Conservation (phyloP, 73 alveolate species). For the Stentor coeruleus region DNA sequence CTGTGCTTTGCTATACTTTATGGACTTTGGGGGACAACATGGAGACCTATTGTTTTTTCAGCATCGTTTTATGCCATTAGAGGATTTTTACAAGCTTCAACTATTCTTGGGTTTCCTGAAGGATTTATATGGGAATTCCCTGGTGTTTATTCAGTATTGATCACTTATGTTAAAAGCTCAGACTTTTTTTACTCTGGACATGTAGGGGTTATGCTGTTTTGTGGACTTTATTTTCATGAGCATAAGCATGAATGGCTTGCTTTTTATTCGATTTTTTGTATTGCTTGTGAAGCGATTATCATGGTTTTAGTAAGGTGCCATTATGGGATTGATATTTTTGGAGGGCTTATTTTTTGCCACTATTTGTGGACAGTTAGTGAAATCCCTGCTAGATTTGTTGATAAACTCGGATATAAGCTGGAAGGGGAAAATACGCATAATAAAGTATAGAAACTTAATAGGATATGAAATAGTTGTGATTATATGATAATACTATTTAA, state of each 20-base stretch:
- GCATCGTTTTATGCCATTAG: constrained; percentile 9
- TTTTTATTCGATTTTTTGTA: not conserved
- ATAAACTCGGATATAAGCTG: not conserved
- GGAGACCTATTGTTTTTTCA: not conserved
- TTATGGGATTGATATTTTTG: constrained; percentile 34
- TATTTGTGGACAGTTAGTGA: constrained; percentile 40
- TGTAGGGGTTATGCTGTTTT: constrained; percentile 21
- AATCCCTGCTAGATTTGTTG: constrained; percentile 29
- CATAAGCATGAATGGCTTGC: not conserved
- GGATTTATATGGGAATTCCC: constrained; percentile 51
- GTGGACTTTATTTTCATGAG: not conserved
- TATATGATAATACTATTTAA: no score
- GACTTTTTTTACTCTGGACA: constrained; percentile 45
- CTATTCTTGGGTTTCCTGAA: constrained; percentile 39
- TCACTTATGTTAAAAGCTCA: constrained; percentile 31
- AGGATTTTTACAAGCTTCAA: not conserved
- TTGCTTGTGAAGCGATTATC: constrained; percentile 13
- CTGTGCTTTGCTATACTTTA: not conserved
- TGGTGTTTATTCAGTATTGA: constrained; percentile 39
- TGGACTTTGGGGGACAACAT: constrained; percentile 4
- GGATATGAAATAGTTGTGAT: no score
- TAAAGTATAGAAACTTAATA: no score
- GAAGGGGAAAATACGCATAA: no score
- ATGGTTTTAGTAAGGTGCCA: constrained; percentile 29
- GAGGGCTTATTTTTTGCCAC: constrained; percentile 37